Base-by-base conservation (phyloP, 495 filamentous ascomycete genomes). In the Chlorociboria aeruginascens region DNA sequence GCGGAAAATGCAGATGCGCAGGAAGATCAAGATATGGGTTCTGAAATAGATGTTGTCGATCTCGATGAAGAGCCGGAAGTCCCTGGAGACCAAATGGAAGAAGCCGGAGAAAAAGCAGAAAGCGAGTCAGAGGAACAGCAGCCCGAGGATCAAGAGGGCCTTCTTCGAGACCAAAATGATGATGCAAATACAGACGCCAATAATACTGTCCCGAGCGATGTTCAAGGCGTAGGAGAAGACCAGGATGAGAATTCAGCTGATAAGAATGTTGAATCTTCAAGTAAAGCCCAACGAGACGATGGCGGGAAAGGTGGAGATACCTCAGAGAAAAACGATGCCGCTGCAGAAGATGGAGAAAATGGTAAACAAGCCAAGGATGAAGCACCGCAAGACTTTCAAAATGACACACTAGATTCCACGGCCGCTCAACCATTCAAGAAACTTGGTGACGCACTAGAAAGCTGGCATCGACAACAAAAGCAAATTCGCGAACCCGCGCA, bases 371-470 rank as follows among this genome's bases (percentile, higher is more conserved):
- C 48, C 13, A 65, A 72, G 8, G 71, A 81, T 31, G 78, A 85
- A 46, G 63, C 71, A 35, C 66, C 68, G n/a, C 62, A 66, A n/a
- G 59, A 71, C 32, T 61, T 64, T 10, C 65, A 72, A 32, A 59
- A 69, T 14, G 63, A 78, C 36, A 58, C 63, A 14, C 61, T 65
- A 40, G 69, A 70, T 44, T 62, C 62, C 30, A 53, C 66, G 10
- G 66, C 69, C n/a, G 57, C 62, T 16, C 70, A 83, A 45, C 80
- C 87, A 2, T 94, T 94, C 70, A 87, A 90, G 67, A 90, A 92
- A 51, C 73, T 99, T 46, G 93, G 93, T 1, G 86, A 96, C 67
- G 81, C 83, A 16, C 71, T 99, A n/a, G 89, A 96, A 56, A 71
- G 81, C 52, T 99, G 89, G 89, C 86, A 96, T 62, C 78, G 82